Evolutionary conservation across 768 basidiomycete genomes (phyloP).

Genomic region (Suillus paluster): DNA sequence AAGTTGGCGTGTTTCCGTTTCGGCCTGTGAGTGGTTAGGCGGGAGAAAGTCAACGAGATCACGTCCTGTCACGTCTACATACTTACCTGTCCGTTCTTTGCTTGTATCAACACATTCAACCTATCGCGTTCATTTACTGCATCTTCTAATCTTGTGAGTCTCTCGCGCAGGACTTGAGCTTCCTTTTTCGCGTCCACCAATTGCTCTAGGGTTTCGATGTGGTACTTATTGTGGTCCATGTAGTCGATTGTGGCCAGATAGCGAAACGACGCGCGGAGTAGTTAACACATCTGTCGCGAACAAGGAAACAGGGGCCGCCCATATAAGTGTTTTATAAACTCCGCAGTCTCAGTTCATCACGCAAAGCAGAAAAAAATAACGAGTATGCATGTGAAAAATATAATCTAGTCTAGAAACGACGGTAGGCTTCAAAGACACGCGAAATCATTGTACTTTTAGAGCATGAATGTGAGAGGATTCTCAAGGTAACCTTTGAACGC

Average conservation of each 20-base stretch:
- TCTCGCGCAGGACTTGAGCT: neutral
- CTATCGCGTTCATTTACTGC: neutral
- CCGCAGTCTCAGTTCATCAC: neutral
- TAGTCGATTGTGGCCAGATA: no score
- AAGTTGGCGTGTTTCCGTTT: neutral
- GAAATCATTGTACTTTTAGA: slow-evolving; percentile 48
- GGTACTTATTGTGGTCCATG: neutral
- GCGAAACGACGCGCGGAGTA: neutral
- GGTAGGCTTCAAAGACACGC: neutral
- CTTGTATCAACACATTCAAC: neutral
- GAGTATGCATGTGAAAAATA: neutral
- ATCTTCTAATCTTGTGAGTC: neutral
- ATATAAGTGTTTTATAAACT: neutral
- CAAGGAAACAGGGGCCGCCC: neutral
- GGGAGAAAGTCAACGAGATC: neutral
- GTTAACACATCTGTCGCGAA: neutral
- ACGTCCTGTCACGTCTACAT: neutral
- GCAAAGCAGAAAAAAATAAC: neutral
- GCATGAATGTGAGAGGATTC: slow-evolving; percentile 96
- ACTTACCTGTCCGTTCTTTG: neutral
- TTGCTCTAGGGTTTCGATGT: neutral
- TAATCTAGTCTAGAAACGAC: slow-evolving; percentile 7
- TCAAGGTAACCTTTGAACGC: slow-evolving; percentile 97
- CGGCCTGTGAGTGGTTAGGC: neutral
- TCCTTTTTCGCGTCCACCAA: neutral